Base-by-base conservation (phyloP, 371 early-diverging fungal species). In the Chytridium lagenaria region DNA sequence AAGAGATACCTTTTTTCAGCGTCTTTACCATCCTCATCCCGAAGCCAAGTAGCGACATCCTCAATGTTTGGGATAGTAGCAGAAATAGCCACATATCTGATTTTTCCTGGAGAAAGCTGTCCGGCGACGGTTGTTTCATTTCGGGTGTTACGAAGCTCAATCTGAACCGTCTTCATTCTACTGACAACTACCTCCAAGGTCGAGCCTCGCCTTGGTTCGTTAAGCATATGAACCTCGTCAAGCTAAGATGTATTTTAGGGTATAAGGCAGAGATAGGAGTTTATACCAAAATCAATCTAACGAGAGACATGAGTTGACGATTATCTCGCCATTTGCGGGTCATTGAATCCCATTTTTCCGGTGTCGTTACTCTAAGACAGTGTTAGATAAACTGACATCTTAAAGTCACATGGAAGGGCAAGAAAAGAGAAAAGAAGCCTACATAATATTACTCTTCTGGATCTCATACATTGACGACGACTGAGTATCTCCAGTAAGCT, bases 51-150 rank as follows among this genome's bases (percentile, higher is more conserved):
- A 0, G 91, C 93, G 49, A 97, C 86, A 76, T 95, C 94, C 1
- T 83, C 77, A 2, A 92, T 72, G 79, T 97, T 97, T 0, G 98
- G 95, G 15, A 95, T 86, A 0, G 96, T 95, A 0, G 96, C 96
- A 19, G 93, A 92, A 1, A 97, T 78, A 10, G 93, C 95, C 1
- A 96, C 76, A 22, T 90, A 81, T 26, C 92, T 73, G 10, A 89
- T 33, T 2, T 16, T 7, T 16, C n/a, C 30, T 7, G 63, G 10
- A 5, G 7, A 2, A 30, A 16, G 15, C 16, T 61, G 38, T n/a
- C n/a, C n/a, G n/a, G n/a, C n/a, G n/a, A n/a, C n/a, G n/a, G n/a
- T n/a, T n/a, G n/a, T n/a, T n/a, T n/a, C n/a, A n/a, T n/a, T n/a
- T n/a, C n/a, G n/a, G n/a, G n/a, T n/a, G n/a, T n/a, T n/a, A 2